Evolutionary conservation across 371 early-diverging fungal species (phyloP).

Genomic region (Entomophthora muscae): DNA sequence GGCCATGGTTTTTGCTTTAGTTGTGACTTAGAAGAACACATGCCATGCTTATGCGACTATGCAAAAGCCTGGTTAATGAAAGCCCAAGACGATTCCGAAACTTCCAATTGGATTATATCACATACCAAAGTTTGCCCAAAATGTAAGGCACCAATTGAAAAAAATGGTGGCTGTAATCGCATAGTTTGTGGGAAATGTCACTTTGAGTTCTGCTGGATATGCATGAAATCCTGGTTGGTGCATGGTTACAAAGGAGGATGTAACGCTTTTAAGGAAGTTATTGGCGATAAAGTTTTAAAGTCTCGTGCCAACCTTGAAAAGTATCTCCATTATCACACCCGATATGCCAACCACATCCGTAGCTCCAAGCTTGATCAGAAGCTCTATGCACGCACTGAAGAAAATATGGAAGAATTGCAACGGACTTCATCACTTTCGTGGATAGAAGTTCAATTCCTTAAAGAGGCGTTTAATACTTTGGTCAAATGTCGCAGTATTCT

Average conservation of each 20-base stretch:
- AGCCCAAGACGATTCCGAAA: constrained; percentile 96
- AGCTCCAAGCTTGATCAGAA: constrained; percentile 76
- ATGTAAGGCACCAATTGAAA: constrained; percentile 88
- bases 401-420: constrained; percentile 93
- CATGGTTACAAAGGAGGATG: too few relatives aligned
- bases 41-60: too few relatives aligned
- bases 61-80: constrained; percentile 57
- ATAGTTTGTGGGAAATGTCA: constrained; percentile 80
- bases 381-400: constrained; percentile 70
- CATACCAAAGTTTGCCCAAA: constrained; percentile 93
- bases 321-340: constrained; percentile 90
- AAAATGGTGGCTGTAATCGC: too few relatives aligned
- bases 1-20: constrained; percentile 78
- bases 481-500: constrained; percentile 72
- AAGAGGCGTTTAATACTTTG: constrained; percentile 80
- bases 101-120: constrained; percentile 90
- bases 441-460: constrained; percentile 96
- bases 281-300: constrained; percentile 62
- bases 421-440: constrained; percentile 75
- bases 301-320: constrained; percentile 72
- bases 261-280: too few relatives aligned
- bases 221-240: constrained; percentile 79
- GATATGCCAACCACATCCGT: constrained; percentile 92
- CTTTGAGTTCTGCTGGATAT: constrained; percentile 80
- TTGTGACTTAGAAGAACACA: too few relatives aligned